Evolutionary conservation across 768 basidiomycete genomes (phyloP).

Genomic region (Mycena metata): DNA sequence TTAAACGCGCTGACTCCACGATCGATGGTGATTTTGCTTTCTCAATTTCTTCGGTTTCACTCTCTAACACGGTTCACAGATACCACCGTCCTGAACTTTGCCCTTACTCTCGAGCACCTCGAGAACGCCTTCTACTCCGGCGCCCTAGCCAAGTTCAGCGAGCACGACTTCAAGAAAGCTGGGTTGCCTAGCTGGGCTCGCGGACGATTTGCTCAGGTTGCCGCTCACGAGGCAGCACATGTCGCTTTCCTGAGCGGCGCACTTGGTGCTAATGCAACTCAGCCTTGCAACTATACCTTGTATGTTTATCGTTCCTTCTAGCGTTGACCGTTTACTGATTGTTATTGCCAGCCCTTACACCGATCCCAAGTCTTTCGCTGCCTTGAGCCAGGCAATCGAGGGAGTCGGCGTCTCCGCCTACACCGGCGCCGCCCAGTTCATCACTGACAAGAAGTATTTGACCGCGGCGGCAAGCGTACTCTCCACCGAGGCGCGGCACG

Average conservation of each 20-base stretch:
- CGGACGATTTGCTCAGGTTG: slow-evolving; percentile 63
- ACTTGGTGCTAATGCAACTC: slow-evolving; percentile 63
- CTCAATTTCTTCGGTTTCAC: neutral
- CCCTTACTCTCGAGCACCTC: slow-evolving; percentile 61
- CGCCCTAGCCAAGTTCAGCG: slow-evolving; percentile 57
- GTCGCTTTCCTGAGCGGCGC: slow-evolving; percentile 52
- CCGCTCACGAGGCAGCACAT: slow-evolving; percentile 63
- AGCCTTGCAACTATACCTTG: slow-evolving; percentile 74
- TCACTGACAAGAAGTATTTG: slow-evolving; percentile 61
- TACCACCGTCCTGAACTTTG: slow-evolving; percentile 55
- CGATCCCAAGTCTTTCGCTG: slow-evolving; percentile 63
- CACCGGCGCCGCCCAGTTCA: slow-evolving; percentile 64
- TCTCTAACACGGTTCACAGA: slow-evolving; percentile 27
- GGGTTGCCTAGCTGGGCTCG: slow-evolving; percentile 63
- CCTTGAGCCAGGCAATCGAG: slow-evolving; percentile 66
- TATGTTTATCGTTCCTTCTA: slow-evolving; percentile 42
- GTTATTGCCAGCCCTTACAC: slow-evolving; percentile 59
- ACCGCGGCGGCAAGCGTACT: slow-evolving; percentile 70
- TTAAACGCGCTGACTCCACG: slow-evolving; percentile 6
- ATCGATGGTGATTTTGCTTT: slow-evolving; percentile 9
- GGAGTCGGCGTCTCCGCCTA: slow-evolving; percentile 68
- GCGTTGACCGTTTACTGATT: neutral
- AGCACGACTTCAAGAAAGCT: slow-evolving; percentile 56
- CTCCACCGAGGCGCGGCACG: slow-evolving; percentile 71
- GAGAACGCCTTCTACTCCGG: slow-evolving; percentile 59